Percentiles rank a stretch among this genome's conserved stretches.
These are phyloP conservation scores for Lomentospora prolificans DNA, from an alignment of 2,329 filamentous ascomycete genomes.

Conservation along the genomic window DNA sequence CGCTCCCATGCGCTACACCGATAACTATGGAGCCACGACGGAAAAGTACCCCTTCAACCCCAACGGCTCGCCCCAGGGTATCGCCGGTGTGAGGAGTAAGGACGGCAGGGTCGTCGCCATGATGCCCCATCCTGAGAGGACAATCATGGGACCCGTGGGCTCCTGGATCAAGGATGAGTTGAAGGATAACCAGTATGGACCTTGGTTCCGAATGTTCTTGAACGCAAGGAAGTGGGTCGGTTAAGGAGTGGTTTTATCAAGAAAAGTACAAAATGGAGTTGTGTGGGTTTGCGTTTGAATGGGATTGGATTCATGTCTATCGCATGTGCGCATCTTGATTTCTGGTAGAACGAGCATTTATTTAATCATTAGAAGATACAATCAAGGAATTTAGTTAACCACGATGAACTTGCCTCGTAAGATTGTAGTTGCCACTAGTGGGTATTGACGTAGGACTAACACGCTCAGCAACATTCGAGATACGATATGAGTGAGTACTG, in stretches of 20 bases:
- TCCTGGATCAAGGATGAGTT: conserved; percentile 59
- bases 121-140: conserved; percentile 94
- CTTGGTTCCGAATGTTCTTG: conserved; percentile 79
- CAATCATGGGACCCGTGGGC: conserved; percentile 66
- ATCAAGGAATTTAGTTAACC: too few species aligned
- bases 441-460: too few species aligned
- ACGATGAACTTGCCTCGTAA: too few species aligned
- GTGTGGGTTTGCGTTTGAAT: too few species aligned
- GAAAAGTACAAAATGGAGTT: too few species aligned
- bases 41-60: conserved; percentile 80
- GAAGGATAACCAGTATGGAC: conserved; percentile 59
- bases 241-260: conserved; percentile 17
- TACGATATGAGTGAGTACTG: too few species aligned
- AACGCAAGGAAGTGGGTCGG: conserved; percentile 85
- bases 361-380: too few species aligned
- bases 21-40: conserved; percentile 57
- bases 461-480: too few species aligned
- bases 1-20: conserved; percentile 72
- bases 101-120: conserved; percentile 77
- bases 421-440: too few species aligned
- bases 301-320: too few species aligned
- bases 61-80: conserved; percentile 73
- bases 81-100: conserved; percentile 67
- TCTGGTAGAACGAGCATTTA: too few species aligned
- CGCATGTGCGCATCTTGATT: too few species aligned